phyloP scores from a whole-genome alignment of 306 rosid genomes.

The Dryas alaskensis region DNA sequence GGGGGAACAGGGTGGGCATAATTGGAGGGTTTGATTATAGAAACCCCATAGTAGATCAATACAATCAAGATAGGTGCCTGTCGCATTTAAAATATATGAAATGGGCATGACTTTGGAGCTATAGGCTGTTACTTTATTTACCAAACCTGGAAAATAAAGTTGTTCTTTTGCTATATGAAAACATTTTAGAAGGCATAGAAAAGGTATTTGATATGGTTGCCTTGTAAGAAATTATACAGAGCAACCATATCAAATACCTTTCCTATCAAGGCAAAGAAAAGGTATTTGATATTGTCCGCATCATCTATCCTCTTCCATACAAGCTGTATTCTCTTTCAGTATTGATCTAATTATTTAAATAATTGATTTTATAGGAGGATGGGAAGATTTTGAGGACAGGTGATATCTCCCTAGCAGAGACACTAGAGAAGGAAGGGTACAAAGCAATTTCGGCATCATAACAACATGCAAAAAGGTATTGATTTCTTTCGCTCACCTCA shows the following conservation, averaged over 20 bases:
- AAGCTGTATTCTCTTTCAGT: neutral
- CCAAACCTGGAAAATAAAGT: no score
- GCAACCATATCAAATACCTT: no score
- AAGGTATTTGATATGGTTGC: neutral
- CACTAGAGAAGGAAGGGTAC: constrained; percentile 76
- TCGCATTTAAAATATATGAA: neutral
- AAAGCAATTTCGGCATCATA: constrained; percentile 50
- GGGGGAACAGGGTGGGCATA: neutral
- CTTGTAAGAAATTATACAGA: no score
- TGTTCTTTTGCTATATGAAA: neutral
- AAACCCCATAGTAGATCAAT: neutral
- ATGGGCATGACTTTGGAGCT: neutral
- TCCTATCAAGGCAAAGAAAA: neutral
- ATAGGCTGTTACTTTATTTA: neutral
- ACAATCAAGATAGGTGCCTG: neutral
- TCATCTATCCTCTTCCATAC: no score
- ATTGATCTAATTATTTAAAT: constrained; percentile 1
- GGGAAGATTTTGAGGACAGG: constrained; percentile 83
- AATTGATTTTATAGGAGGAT: constrained; percentile 46
- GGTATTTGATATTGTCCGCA: neutral
- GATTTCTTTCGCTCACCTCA: constrained; percentile 18
- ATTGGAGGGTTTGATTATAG: neutral
- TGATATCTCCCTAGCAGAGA: constrained; percentile 64
- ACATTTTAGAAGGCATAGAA: neutral
- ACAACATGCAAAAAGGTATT: constrained; percentile 32